A percentile compares a stretch with the other conserved stretches of the same genome.
Evolutionary conservation across 139 green algal species (phyloP).

Genomic region (Micractinium sp.): DNA sequence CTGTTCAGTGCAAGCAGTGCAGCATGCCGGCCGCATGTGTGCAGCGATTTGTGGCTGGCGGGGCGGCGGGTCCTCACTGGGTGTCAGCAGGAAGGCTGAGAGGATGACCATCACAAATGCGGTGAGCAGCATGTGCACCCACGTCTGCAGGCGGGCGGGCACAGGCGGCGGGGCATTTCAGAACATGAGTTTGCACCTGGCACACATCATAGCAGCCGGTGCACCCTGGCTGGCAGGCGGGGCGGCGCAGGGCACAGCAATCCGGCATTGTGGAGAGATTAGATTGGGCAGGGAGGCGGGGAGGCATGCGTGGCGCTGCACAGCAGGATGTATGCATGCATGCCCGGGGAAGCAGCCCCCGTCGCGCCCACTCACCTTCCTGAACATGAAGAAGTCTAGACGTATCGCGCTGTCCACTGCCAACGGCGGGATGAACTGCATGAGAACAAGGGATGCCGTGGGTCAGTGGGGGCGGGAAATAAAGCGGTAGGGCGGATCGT

Average conservation of each 20-base stretch:
- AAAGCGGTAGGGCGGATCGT: no score
- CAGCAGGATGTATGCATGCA: background rate
- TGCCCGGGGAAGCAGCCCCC: background rate
- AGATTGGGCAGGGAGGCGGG: no score
- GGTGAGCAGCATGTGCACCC: slow-evolving; percentile 66
- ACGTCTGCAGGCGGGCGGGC: background rate
- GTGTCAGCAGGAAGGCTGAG: slow-evolving; percentile 67
- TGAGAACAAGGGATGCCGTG: no score
- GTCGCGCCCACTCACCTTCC: slow-evolving; percentile 17
- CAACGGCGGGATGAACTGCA: slow-evolving; percentile 77
- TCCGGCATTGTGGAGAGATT: background rate
- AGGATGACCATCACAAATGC: slow-evolving; percentile 74
- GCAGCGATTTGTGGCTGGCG: background rate
- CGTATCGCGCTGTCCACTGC: slow-evolving; percentile 55
- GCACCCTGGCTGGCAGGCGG: no score
- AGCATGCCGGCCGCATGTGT: no score
- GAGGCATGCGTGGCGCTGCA: background rate
- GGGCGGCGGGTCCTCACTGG: slow-evolving; percentile 18
- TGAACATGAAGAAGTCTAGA: slow-evolving; percentile 90
- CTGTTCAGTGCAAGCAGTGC: background rate
- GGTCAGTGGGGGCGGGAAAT: no score
- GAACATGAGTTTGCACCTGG: no score
- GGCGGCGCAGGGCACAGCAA: background rate
- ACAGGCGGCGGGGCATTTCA: no score
- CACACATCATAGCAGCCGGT: no score